Evolutionary conservation across 768 basidiomycete species (phyloP).

Genomic region (Gyrodon lividus): DNA sequence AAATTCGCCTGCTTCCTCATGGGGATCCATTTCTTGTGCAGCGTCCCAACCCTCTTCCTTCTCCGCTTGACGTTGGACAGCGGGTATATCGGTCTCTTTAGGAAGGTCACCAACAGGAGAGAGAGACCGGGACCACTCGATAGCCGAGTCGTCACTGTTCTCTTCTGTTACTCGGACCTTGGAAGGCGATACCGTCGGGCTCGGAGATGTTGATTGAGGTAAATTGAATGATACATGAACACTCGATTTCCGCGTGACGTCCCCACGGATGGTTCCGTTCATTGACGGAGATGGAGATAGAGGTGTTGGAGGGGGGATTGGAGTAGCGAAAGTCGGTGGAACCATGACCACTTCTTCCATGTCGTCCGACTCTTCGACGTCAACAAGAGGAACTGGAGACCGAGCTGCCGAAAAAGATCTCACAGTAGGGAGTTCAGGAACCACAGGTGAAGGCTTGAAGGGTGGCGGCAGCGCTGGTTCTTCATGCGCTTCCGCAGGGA

Average conservation of each 20-base stretch:
- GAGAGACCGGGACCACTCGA: slow-evolving; percentile 41
- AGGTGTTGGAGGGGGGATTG: not conserved
- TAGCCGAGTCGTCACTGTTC: slow-evolving; percentile 24
- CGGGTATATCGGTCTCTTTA: slow-evolving; percentile 4
- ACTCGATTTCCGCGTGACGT: not conserved
- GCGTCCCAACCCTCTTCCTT: slow-evolving; percentile 67
- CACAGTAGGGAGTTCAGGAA: not conserved
- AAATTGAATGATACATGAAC: slow-evolving; percentile 4
- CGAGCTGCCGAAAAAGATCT: not conserved
- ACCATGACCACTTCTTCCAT: slow-evolving; percentile 37
- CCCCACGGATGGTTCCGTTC: slow-evolving; percentile 15
- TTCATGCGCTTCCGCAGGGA: slow-evolving; percentile 4
- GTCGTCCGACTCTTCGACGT: slow-evolving; percentile 25
- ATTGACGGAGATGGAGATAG: slow-evolving; percentile 15
- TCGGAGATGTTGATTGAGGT: slow-evolving; percentile 11
- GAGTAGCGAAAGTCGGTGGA: not conserved
- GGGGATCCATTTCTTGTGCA: slow-evolving; percentile 80
- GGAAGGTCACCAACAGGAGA: slow-evolving; percentile 25
- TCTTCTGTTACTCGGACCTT: slow-evolving; percentile 9
- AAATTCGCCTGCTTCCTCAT: slow-evolving; percentile 84
- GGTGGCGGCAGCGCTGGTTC: slow-evolving; percentile 5
- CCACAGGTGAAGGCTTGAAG: not conserved
- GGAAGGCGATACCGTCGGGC: slow-evolving; percentile 1
- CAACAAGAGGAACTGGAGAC: not conserved
- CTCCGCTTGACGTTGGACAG: slow-evolving; percentile 22